Percentiles rank a stretch among this genome's conserved stretches.
These are phyloP conservation scores for Ambrosia trifida DNA, from an alignment of 129 eudicot genomes.

Conservation along the genomic window DNA sequence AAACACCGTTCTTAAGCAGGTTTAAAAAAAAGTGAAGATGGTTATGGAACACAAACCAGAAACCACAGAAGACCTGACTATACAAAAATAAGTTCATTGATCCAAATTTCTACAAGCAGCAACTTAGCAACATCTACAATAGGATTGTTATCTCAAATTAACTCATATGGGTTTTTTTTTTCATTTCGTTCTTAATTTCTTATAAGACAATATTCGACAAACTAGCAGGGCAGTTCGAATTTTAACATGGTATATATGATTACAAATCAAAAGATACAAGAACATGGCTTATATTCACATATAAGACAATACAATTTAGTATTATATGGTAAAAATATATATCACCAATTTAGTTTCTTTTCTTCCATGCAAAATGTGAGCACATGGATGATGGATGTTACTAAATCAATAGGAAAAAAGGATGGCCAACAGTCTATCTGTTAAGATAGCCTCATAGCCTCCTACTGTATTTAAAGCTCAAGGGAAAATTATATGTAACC, in stretches of 20 bases:
- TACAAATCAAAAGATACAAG: background rate
- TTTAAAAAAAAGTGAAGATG: background rate
- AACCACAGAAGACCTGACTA: constrained; percentile 10
- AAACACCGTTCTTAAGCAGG: constrained; percentile 11
- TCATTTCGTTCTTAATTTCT: constrained; percentile 10
- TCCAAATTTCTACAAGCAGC: constrained; percentile 15
- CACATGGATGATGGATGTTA: constrained; percentile 1
- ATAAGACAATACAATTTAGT: background rate
- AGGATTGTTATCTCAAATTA: constrained; percentile 9
- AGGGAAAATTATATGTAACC: constrained; percentile 22
- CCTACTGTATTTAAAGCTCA: background rate
- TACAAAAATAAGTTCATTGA: background rate
- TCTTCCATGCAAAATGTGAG: constrained; percentile 16
- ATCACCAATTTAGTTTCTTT: constrained; percentile 14
- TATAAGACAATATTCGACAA: constrained; percentile 14
- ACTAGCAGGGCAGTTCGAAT: background rate
- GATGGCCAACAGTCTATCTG: background rate
- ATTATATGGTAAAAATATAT: background rate
- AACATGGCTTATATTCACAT: constrained; percentile 9
- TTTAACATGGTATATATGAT: constrained; percentile 18
- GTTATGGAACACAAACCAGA: background rate
- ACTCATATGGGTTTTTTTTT: background rate
- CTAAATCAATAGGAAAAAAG: background rate
- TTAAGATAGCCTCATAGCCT: constrained; percentile 12
- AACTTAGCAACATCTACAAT: constrained; percentile 8